Base-by-base conservation (phyloP, 2,329 filamentous ascomycete species). In the Pseudogymnoascus sp. region DNA sequence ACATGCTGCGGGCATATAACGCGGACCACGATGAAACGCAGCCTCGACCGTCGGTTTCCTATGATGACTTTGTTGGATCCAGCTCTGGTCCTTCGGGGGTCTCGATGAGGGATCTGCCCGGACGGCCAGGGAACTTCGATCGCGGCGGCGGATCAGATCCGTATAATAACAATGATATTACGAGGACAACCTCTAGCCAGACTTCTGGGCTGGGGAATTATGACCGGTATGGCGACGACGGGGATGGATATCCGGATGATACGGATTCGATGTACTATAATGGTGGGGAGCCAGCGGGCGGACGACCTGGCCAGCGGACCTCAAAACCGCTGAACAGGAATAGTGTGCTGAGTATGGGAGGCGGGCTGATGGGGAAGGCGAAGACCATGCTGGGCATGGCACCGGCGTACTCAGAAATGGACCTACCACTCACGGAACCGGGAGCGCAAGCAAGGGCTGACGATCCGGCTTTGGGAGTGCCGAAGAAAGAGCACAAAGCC, bases 381-480 rank as follows among this genome's bases (percentile, higher is more conserved):
- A 97, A 96, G 79, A 92, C 89, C 73, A 91, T 89, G 81, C 78
- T 99, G 64, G 93, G 94, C 60, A 92, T 96, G 86, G 88, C 85
- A 8, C 81, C 82, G 21, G 82, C 89, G 68, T 97, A 99, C 75
- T 97, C 93, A 35, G 94, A 97, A 76, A 99, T 99, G 94, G 93
- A 99, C 73, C 80, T 99, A 61, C 94, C 94, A 12, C 80, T 99
- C 74, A 97, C 93, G 4, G 91, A 97, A 73, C 78, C 87, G 55
- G 83, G 80, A 60, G 82, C 80, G 58, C 77, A 80, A 68, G 76
- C 65, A 48, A 70, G 77, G 67, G 72, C 74, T 58, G 74, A 76
- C 70, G 78, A 73, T 58, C 72, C 74, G 60, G 45, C 4, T 52
- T 52, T 52, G 45, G 79, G 79, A 66, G 76, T 78, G 58, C 72